Evolutionary conservation across 108 stramenopile genomes (phyloP).

Genomic region (Pseudonitzschia multiseries): DNA sequence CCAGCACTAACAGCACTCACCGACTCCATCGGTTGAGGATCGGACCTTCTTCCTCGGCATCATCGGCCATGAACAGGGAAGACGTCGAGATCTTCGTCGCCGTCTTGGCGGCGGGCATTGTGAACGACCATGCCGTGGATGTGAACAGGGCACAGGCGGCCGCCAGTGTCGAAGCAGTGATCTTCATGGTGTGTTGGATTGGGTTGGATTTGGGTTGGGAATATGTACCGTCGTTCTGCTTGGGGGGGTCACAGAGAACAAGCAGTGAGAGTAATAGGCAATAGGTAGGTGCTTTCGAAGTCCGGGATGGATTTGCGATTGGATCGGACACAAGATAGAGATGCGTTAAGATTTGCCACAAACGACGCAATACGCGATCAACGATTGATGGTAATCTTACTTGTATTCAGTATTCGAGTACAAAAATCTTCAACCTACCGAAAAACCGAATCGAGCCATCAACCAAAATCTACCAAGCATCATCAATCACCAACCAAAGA

Average conservation of each 20-base stretch:
- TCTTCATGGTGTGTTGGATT: not conserved
- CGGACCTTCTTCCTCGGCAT: slow-evolving; percentile 51
- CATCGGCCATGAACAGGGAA: slow-evolving; percentile 11
- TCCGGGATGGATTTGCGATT: not conserved
- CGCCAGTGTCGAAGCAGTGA: slow-evolving; percentile 4
- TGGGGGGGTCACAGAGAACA: too few relatives aligned
- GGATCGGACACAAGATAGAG: too few relatives aligned
- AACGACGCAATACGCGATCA: not conserved
- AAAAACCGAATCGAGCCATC: too few relatives aligned
- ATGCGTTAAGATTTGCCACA: too few relatives aligned
- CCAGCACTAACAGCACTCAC: too few relatives aligned
- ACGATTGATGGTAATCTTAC: too few relatives aligned
- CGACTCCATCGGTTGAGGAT: slow-evolving; percentile 78
- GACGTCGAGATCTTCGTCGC: not conserved
- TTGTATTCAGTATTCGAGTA: too few relatives aligned
- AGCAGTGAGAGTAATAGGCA: not conserved
- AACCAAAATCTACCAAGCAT: too few relatives aligned
- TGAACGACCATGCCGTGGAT: not conserved
- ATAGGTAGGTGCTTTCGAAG: slow-evolving; percentile 9
- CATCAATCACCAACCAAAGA: too few relatives aligned
- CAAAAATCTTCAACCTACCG: too few relatives aligned
- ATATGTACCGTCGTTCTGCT: too few relatives aligned
- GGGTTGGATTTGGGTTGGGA: too few relatives aligned
- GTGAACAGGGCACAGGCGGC: not conserved
- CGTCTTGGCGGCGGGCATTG: not conserved